Conservation (phyloP, 768 basidiomycete genomes). For the Agaricus sinodeliciosus region DNA sequence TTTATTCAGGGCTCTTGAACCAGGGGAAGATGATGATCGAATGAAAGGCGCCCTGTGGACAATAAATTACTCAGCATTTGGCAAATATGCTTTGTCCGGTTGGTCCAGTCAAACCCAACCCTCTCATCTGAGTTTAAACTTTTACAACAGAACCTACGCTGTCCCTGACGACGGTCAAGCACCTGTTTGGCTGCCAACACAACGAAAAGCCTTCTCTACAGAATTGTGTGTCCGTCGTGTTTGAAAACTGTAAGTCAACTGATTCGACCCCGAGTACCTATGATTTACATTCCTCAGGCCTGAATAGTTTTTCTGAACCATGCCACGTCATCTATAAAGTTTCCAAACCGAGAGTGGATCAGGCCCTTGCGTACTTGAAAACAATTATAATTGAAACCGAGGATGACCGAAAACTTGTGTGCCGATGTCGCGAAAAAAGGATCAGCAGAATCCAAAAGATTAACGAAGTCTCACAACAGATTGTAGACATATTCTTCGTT, state of each 20-base stretch:
- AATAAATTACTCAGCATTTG: conserved; percentile 57
- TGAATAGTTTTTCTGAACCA: conserved; percentile 58
- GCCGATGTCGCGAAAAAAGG: conserved; percentile 37
- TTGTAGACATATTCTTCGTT: conserved; percentile 29
- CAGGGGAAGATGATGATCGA: conserved; percentile 77
- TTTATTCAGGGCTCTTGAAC: conserved; percentile 50
- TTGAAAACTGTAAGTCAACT: conserved; percentile 46
- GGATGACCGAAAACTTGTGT: conserved; percentile 32
- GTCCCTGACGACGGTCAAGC: conserved; percentile 48
- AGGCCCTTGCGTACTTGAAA: conserved; percentile 31
- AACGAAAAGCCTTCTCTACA: conserved; percentile 89
- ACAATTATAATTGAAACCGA: conserved; percentile 22
- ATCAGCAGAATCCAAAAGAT: conserved; percentile 32
- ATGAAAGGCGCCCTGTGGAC: conserved; percentile 91
- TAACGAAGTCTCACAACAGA: conserved; percentile 34
- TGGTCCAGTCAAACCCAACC: conserved; percentile 7
- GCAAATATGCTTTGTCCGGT: conserved; percentile 49
- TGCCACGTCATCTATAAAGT: conserved; percentile 49
- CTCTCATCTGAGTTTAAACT: neutral
- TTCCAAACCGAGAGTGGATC: conserved; percentile 33
- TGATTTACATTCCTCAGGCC: conserved; percentile 30
- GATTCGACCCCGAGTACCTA: neutral
- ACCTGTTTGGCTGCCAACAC: conserved; percentile 67
- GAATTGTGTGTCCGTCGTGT: conserved; percentile 56
- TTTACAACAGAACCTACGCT: conserved; percentile 51